Evolutionary conservation across 2,329 filamentous ascomycete species (phyloP), one percentile per base, ranked within the genome.

Genomic region (Ilyonectria robusta): DNA sequence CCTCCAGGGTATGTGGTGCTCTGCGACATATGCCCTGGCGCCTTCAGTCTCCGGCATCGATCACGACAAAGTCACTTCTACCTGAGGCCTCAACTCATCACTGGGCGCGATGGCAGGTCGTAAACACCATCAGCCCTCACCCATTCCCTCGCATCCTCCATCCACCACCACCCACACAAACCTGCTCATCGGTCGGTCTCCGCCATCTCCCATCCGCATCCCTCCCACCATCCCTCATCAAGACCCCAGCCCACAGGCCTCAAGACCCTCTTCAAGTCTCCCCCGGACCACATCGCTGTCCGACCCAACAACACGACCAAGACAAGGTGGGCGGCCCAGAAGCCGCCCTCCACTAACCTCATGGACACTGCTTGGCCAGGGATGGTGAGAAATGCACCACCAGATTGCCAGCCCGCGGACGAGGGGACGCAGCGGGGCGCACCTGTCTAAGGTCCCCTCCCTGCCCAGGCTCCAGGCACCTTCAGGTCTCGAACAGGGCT

Each of bases 381-480:
- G 63, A 59, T 26, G 31, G 29, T 42, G 26, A 29, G 37, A 61
- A 61, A 61, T 48, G 42, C 37, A 62, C 48, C 55, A 58, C 59
- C 64, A 62, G 56, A 66, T 61, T 60, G 44, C 48, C 48, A 62
- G 59, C 48, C 50, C 37, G 40, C 42, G 26, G 37, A 44, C 29
- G 35, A 54, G 47, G 37, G 42, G 31, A 29, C 31, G 29, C 58
- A 47, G 53, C 53, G 51, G 51, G 57, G 53, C 54, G 31, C 54
- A 42, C 55, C 59, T 44, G 23, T 35, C 29, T 23, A 48, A 59
- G 47, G 64, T 35, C 37, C 54, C 55, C 31, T 51, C 48, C 50
- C 37, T 58, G 54, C 35, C 58, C 57, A 54, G 47, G 15, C 55
- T 69, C 53, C 55, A 55, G 44, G 44, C 57, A 68, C 48, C 46